These are phyloP conservation scores for Sphagnum tenellum DNA, from an alignment of 225 moss, liverwort and hornwort species.

Conservation along the genomic window DNA sequence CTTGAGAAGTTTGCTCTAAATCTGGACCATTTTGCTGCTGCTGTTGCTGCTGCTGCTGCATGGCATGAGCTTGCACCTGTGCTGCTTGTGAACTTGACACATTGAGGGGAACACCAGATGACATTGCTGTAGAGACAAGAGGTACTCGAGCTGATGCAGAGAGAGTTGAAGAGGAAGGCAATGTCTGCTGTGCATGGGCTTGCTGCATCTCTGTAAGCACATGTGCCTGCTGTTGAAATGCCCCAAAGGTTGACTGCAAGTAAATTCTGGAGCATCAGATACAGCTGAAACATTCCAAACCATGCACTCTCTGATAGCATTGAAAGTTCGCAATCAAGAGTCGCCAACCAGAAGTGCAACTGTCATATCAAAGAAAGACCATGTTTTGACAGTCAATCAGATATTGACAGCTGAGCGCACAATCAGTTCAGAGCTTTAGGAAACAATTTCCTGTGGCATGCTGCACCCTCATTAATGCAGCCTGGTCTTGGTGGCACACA, in stretches of 20 bases:
- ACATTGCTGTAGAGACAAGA: slow-evolving; percentile 18
- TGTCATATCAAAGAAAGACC: too few species aligned
- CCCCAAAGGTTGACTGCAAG: slow-evolving; percentile 51
- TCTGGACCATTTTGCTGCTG: slow-evolving; percentile 24
- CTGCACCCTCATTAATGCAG: too few species aligned
- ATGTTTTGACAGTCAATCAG: too few species aligned
- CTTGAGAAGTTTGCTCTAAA: slow-evolving; percentile 36
- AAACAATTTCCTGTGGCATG: too few species aligned
- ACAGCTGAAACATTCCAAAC: too few species aligned
- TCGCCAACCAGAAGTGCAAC: too few species aligned
- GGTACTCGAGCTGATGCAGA: slow-evolving; percentile 26
- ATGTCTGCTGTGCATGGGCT: slow-evolving; percentile 23
- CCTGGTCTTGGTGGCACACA: too few species aligned
- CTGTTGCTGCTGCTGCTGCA: slow-evolving; percentile 27
- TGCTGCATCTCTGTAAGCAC: slow-evolving; percentile 42
- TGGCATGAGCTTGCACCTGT: slow-evolving; percentile 26
- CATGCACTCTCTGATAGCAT: too few species aligned
- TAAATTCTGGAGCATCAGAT: slow-evolving; percentile 1
- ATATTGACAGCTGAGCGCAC: too few species aligned
- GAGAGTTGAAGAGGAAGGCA: slow-evolving; percentile 16
- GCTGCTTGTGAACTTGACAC: slow-evolving; percentile 22
- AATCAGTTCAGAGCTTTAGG: too few species aligned
- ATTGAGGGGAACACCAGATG: slow-evolving; percentile 29
- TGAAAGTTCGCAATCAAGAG: too few species aligned
- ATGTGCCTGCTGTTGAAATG: slow-evolving; percentile 42